Base-by-base conservation (phyloP, 1,284 basidiomycete species). In the Cronartium ribicola region DNA sequence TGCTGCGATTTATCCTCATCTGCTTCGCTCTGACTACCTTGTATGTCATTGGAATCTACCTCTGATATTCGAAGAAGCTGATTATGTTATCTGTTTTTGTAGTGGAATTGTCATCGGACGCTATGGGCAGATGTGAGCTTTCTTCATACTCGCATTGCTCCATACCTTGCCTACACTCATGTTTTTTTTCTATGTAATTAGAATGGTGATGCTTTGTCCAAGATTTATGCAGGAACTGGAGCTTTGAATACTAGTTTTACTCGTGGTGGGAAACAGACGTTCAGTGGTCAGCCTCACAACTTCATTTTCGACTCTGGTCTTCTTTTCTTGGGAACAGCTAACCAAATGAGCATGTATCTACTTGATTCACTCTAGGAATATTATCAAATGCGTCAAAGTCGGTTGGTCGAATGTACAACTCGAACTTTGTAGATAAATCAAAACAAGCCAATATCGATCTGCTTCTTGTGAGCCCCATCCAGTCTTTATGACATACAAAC, bases 341-440 rank as follows among this genome's bases (percentile, higher is more conserved):
- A 20, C 61, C 22, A 6, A 20, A 20, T n/a, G n/a, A 39, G 13
- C 17, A 4, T 55, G 11, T 61, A n/a, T 29, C 63, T 71, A 22
- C 11, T 39, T 44, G 40, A 22, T 43, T 17, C 60, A 7, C 51
- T 22, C n/a, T 78, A 85, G 92, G 93, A 41, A 85, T 96, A 39
- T 83, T 98, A 29, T 94, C 92, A 20, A 94, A 99, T 82, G 95
- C 95, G 4, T 96, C 94, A 1, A 98, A 98, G 82, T 95, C 92
- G 79, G 92, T 96, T 22, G 81, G 82, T 14, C 87, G 94, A 75
- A 94, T 95, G 71, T 98, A 98, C 80, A 96, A 98, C 81, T 96
- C 95, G 81, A 98, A 98, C 80, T 98, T 98, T 81, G 91, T 95
- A 78, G 96, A 99, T 81, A 92, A 92, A 81, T 88, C 86, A 60